Evolutionary conservation across 768 basidiomycete genomes (phyloP), one percentile per base, ranked within the genome.

Genomic region (Grammothele lineata): DNA sequence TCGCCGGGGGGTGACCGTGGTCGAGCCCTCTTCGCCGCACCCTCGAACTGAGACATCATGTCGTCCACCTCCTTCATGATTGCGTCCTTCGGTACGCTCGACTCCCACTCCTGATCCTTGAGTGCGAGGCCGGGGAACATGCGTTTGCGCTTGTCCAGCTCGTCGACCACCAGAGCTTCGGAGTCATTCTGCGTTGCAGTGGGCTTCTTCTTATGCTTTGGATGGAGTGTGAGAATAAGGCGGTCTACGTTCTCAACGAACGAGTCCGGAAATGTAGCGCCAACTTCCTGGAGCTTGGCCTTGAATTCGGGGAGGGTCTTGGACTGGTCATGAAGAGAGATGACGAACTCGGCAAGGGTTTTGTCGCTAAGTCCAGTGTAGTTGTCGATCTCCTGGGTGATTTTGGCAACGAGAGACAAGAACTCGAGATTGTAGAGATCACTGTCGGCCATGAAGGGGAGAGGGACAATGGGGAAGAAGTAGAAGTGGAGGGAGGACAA

Each of bases 171-270:
- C 9, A 34, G 5, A n/a, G 55, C 66, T 15, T 48, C 40, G 11
- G 60, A 61, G 33, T 65, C 70, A 43, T 62, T 66, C 37, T 47
- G 53, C 37, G 68, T 64, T 26, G 58, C 46, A 38, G 65, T 57
- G 27, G 73, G 70, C 35, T 69, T 73, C 63, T 78, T 78, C 74
- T 91, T 96, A 73, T 97, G 87, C 60, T 92, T 96, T 1, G 95
- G 96, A 58, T 99, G 95, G 75, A 97, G 81, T 47, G 79, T 89
- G 45, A 96, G 78, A 57, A 99, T 91, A 43, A 98, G 80, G 17
- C 96, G 87, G 70, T 99, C 95, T 26, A 98, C 80, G 60, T 86
- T 94, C 65, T 93, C 87, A 48, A 95, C 69, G 62, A 97, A 89
- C 22, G 89, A 89, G 52, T 90, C 89, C 3, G 92, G 86, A 60